phyloP scores from a whole-genome alignment of 2,329 filamentous ascomycete genomes.

The Coleophoma eucalyptorum region DNA sequence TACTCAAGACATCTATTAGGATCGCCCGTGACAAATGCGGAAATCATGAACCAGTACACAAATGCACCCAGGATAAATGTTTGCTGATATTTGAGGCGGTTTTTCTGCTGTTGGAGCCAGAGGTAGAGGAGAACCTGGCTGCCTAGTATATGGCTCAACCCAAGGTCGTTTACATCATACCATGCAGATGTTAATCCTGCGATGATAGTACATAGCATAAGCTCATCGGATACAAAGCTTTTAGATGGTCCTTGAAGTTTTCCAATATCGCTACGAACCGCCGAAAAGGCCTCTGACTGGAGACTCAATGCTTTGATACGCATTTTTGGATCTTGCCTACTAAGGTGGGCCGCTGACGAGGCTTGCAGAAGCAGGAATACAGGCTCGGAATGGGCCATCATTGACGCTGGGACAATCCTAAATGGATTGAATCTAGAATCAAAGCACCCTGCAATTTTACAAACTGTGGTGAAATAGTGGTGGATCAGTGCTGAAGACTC shows the following conservation, averaged over 20 bases:
- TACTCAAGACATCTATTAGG: conserved; percentile 2
- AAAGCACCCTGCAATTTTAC: conserved; percentile 9
- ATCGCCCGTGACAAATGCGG: conserved; percentile 5
- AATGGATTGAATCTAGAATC: conserved; percentile 7
- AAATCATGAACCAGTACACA: conserved; percentile 8
- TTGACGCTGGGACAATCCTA: conserved; percentile 3
- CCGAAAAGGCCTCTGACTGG: conserved; percentile 8
- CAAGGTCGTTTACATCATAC: conserved; percentile 9
- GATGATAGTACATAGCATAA: conserved; percentile 8
- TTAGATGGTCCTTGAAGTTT: neutral
- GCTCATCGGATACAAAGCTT: conserved; percentile 5
- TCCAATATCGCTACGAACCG: conserved; percentile 4
- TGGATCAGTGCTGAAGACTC: conserved; percentile 5
- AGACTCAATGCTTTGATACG: conserved; percentile 6
- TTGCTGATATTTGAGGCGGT: conserved; percentile 5
- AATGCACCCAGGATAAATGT: conserved; percentile 7
- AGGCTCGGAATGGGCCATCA: conserved; percentile 7
- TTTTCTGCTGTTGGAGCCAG: conserved; percentile 2
- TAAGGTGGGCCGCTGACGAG: conserved; percentile 7
- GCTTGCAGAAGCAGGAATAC: conserved; percentile 7
- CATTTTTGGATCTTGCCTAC: conserved; percentile 5
- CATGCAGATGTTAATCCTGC: conserved; percentile 8
- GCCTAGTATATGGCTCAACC: conserved; percentile 4
- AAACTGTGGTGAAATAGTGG: conserved; percentile 7
- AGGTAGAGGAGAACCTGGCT: conserved; percentile 6